Evolutionary conservation across 148 eudicot genomes (phyloP).

Genomic region (Agrostemma githago): DNA sequence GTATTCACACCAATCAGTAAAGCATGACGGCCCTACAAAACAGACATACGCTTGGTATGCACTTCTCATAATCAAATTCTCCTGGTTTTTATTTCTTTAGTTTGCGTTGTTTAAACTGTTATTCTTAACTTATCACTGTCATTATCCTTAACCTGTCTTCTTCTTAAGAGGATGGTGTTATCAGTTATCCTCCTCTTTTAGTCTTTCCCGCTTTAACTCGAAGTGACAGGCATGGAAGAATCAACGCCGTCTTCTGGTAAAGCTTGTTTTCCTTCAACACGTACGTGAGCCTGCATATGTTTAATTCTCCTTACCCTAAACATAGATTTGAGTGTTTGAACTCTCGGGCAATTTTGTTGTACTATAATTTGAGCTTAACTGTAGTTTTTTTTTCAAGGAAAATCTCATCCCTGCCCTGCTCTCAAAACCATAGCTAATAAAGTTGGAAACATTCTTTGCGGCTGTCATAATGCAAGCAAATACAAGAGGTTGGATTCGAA

Average conservation of each 20-base stretch:
- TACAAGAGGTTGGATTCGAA: slow-evolving; percentile 47
- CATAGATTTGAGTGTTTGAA: background rate
- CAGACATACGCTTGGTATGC: slow-evolving; percentile 9
- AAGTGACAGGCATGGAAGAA: slow-evolving; percentile 18
- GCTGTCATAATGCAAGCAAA: slow-evolving; percentile 31
- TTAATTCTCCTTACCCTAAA: background rate
- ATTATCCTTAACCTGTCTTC: slow-evolving; percentile 7
- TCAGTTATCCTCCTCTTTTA: background rate
- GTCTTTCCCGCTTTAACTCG: background rate
- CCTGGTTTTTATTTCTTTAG: background rate
- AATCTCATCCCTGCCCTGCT: slow-evolving; percentile 32
- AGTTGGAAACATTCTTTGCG: slow-evolving; percentile 43
- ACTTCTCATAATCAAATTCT: background rate
- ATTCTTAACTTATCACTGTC: background rate
- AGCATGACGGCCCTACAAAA: background rate
- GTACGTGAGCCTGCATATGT: background rate
- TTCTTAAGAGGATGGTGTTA: background rate
- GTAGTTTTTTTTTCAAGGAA: slow-evolving; percentile 28
- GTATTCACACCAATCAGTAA: background rate
- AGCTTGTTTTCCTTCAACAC: background rate
- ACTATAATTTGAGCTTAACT: background rate
- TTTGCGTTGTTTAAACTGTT: background rate
- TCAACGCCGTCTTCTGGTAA: slow-evolving; percentile 24
- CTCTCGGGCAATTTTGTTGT: too few relatives aligned
- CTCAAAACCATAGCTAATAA: slow-evolving; percentile 42